Evolutionary conservation across 2,329 filamentous ascomycete genomes (phyloP).

Genomic region (Sporothrix inflata): DNA sequence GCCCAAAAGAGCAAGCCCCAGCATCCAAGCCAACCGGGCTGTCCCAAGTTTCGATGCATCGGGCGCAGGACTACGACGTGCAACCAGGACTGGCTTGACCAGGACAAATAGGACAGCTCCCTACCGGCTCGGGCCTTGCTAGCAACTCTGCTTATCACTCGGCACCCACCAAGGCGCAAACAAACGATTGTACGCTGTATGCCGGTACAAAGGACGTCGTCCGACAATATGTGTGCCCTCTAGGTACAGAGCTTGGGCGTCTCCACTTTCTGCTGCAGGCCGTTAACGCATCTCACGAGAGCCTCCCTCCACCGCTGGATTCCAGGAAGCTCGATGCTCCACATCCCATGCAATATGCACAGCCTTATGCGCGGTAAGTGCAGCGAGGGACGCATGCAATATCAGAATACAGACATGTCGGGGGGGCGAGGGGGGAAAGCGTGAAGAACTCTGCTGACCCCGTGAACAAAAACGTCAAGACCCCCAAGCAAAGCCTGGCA

Average conservation of each 20-base stretch:
- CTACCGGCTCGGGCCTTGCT: not conserved
- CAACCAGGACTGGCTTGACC: not conserved
- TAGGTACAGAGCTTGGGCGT: not conserved
- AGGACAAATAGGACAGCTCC: not conserved
- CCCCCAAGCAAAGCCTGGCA: not conserved
- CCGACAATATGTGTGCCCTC: not conserved
- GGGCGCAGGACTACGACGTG: not conserved
- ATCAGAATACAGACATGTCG: not conserved
- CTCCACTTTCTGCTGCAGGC: not conserved
- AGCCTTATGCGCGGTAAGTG: constrained; percentile 15
- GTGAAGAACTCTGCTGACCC: constrained; percentile 27
- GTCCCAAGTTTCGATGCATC: not conserved
- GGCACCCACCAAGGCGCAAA: not conserved
- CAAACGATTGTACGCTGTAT: not conserved
- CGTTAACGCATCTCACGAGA: not conserved
- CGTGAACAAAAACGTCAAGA: constrained; percentile 21
- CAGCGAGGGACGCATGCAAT: constrained; percentile 6
- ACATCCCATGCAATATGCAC: constrained; percentile 16
- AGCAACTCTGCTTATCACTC: not conserved
- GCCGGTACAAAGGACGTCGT: not conserved
- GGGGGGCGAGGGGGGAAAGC: not conserved
- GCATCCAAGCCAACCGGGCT: not conserved
- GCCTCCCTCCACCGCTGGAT: constrained; percentile 16
- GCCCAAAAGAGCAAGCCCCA: not conserved
- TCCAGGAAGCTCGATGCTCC: constrained; percentile 11